Base-by-base conservation (phyloP, 208 protist genomes). In the Crithidia mellificae region DNA sequence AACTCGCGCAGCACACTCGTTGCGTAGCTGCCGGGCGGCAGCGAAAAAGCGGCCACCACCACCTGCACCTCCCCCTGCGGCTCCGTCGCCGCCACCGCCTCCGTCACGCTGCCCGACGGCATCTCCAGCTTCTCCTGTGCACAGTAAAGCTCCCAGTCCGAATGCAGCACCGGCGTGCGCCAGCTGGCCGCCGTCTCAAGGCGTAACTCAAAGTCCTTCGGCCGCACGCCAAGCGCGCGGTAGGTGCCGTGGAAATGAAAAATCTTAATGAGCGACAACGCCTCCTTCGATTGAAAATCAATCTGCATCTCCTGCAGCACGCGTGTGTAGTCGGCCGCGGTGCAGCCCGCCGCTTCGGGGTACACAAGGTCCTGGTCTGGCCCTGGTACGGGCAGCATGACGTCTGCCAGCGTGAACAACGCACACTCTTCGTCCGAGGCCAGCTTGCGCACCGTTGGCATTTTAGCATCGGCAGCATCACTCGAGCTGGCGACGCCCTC, bases 221-320 rank as follows among this genome's bases (percentile, higher is more conserved):
- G 92, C 17, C 27, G 43, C 6, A 96, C 77, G 14, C 76, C 65
- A 27, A 96, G 67, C 5, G 74, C 68, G 17, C 92, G 87, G 66
- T 96, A 96, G n/a, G 89, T 79, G 44, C 92, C 92, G 73, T 96
- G 83, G 64, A 85, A 95, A 70, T 96, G 92, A 74, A 91, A 96
- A 4, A 85, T 50, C 72, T 93, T 92, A 19, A 83, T 79, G 19
- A 96, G 77, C 25, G 74, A 57, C 15, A 64, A 38, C 8, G 68
- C 61, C 20, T 81, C 55, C 27, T 62, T 59, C 6, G 58, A 63
- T 22, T 24, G 0, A 20, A 69, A 67, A 22, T 65, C 68, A 17
- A 93, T 66, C 30, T 78, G 80, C 2, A 80, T 46, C 32, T 47
- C 71, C 12, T 55, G 44, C 17, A 90, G 52, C 17, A 61, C 63